Evolutionary conservation across 2,329 filamentous ascomycete species (phyloP), one percentile per base, ranked within the genome.

Genomic region (Monosporascus sp.): DNA sequence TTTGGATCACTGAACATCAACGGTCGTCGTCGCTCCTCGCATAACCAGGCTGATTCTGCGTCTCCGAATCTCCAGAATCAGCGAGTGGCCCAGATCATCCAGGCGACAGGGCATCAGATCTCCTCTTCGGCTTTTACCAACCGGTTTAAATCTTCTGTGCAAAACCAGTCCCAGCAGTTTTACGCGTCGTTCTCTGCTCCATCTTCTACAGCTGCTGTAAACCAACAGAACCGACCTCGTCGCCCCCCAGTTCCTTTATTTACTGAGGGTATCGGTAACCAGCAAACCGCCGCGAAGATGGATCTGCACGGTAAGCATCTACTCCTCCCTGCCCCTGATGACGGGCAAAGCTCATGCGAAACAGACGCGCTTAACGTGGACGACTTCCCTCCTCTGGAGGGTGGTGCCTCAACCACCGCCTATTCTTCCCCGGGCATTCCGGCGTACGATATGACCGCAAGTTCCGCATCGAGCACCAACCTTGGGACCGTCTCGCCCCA

Each of bases 401-500:
- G 75, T 59, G 78, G 75, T 44, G 69, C 70, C 46, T 73, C 74
- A 54, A 71, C 75, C 57, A 74, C 77, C 58, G 74, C 74, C 57
- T 81, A 77, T 67, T 79, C 79, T 51, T 83, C 80, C 53, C 80
- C 81, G 31, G 77, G 74, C 52, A 67, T 80, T 48, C 68, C 74
- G 47, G 72, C 74, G 49, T 81, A 81, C 69, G 82, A 84, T 62
- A 68, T 79, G 60, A 71, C 64, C 54, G 68, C 70, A 55, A 76
- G 73, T 59, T 67, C 65, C 61, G 72, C 72, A 40, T 73, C 77
- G 45, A 78, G 76, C 69, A 77, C 74, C 66, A 80, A 83, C 67
- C 66, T 84, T 66, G 82, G 80, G 63, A 96, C 91, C 43, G 82
- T 96, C 57, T 96, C 91, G 57, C 91, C 91, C 20, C 86, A 89